A percentile compares a stretch with the other conserved stretches of the same genome.
Evolutionary conservation across 2,329 filamentous ascomycete species (phyloP).

Genomic region (Ceratocystis cubensis): DNA sequence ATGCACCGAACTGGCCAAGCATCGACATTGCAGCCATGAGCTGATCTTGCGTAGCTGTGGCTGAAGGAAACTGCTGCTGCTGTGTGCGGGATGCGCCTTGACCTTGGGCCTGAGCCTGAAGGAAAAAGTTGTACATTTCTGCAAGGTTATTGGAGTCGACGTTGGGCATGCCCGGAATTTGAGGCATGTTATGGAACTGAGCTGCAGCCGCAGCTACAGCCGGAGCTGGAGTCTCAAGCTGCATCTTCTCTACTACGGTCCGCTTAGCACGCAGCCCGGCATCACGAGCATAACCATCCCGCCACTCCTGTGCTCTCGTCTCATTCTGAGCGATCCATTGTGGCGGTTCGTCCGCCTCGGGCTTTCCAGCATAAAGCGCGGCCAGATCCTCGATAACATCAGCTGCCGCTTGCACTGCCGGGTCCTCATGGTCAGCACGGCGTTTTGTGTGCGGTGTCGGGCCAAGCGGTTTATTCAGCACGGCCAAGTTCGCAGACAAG

Average conservation of each 20-base stretch:
- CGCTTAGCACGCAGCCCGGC: slow-evolving; percentile 27
- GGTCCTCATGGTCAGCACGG: slow-evolving; percentile 33
- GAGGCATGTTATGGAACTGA: background rate
- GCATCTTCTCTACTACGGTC: slow-evolving; percentile 25
- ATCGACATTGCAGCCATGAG: slow-evolving; percentile 19
- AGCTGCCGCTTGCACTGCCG: slow-evolving; percentile 33
- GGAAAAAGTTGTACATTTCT: slow-evolving; percentile 19
- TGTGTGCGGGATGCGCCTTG: slow-evolving; percentile 20
- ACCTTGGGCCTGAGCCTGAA: slow-evolving; percentile 17
- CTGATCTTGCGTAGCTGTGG: slow-evolving; percentile 4
- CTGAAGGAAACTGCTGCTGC: slow-evolving; percentile 22
- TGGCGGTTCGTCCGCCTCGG: slow-evolving; percentile 40
- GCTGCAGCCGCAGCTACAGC: background rate
- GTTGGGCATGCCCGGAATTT: background rate
- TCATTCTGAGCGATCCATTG: slow-evolving; percentile 38
- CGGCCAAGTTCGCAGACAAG: slow-evolving; percentile 24
- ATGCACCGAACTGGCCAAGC: slow-evolving; percentile 11
- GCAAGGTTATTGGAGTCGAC: background rate
- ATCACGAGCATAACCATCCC: slow-evolving; percentile 36
- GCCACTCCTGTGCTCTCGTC: slow-evolving; percentile 41
- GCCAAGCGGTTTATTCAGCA: slow-evolving; percentile 25
- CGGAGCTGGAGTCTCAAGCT: slow-evolving; percentile 23
- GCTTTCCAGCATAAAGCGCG: slow-evolving; percentile 34
- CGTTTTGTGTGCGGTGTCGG: slow-evolving; percentile 26
- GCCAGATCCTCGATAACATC: slow-evolving; percentile 34